A percentile compares a stretch with the other conserved stretches of the same genome.
Conservation (phyloP, 495 filamentous ascomycete species). For the Niebla homalea region DNA sequence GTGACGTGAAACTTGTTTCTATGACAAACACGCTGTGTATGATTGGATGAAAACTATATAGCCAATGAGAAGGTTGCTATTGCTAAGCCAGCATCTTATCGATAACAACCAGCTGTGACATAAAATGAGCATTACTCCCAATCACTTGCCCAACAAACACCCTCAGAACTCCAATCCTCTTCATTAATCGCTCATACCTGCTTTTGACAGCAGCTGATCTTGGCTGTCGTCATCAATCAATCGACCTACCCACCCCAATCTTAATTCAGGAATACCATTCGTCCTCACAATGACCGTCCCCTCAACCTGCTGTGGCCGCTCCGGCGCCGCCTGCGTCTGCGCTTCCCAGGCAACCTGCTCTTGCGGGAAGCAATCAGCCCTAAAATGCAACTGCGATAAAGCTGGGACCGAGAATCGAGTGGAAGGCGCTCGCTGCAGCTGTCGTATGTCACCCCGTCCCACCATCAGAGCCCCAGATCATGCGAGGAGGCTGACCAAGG, state of each 20-base stretch:
- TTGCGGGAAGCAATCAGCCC: constrained; percentile 73
- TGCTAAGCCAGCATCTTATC: too few species aligned
- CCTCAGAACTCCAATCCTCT: too few species aligned
- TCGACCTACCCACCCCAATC: neutral
- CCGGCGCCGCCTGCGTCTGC: constrained; percentile 43
- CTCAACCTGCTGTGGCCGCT: constrained; percentile 51
- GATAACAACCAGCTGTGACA: too few species aligned
- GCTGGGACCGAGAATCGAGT: constrained; percentile 60
- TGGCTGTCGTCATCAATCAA: neutral
- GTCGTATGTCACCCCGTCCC: constrained; percentile 41
- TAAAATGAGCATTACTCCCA: too few species aligned
- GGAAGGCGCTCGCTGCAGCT: constrained; percentile 69
- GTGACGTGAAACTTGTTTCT: too few species aligned
- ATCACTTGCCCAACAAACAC: too few species aligned
- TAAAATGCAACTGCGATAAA: constrained; percentile 76
- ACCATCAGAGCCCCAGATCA: neutral
- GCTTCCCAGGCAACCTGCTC: constrained; percentile 62
- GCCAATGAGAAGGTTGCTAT: too few species aligned
- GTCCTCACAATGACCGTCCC: constrained; percentile 33
- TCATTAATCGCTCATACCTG: too few species aligned
- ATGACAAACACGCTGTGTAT: too few species aligned
- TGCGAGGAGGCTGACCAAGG: neutral
- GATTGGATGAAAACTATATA: too few species aligned
- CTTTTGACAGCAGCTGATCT: neutral
- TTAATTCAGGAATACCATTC: constrained; percentile 9